Percentiles rank a stretch among this genome's conserved stretches.
phyloP scores from a whole-genome alignment of 225 moss, liverwort and hornwort genomes.

The Ulota crispa region DNA sequence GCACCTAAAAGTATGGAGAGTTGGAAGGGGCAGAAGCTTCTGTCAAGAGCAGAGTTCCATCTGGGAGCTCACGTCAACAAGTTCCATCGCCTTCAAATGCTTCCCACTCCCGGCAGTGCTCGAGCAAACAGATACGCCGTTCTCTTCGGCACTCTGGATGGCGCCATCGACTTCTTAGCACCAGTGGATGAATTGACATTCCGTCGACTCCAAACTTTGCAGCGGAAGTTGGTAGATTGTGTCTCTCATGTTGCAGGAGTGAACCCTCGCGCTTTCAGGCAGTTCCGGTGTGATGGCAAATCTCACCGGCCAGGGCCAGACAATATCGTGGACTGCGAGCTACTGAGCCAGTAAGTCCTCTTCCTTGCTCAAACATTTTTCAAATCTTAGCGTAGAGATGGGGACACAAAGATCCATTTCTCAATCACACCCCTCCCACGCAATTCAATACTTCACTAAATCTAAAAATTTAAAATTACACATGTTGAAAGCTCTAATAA shows the following conservation, averaged over 20 bases:
- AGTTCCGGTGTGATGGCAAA: constrained; percentile 80
- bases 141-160: constrained; percentile 93
- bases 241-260: constrained; percentile 86
- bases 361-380: neutral
- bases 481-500: too few relatives aligned
- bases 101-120: constrained; percentile 70
- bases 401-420: too few relatives aligned
- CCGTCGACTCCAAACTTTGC: constrained; percentile 89
- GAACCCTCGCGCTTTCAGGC: constrained; percentile 90
- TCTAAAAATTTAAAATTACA: too few relatives aligned
- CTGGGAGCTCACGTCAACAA: constrained; percentile 90
- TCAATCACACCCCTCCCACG: too few relatives aligned
- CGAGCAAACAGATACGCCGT: constrained; percentile 89
- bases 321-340: constrained; percentile 95
- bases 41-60: constrained; percentile 96
- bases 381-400: neutral
- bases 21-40: constrained; percentile 98
- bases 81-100: constrained; percentile 96
- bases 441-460: too few relatives aligned
- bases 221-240: constrained; percentile 93
- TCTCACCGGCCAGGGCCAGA: constrained; percentile 97
- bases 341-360: constrained; percentile 72
- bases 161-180: constrained; percentile 85
- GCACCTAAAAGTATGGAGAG: constrained; percentile 98
- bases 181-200: constrained; percentile 97